These are phyloP conservation scores for Sporothrix schenckii DNA, from an alignment of 2,329 filamentous ascomycete species.

Conservation along the genomic window DNA sequence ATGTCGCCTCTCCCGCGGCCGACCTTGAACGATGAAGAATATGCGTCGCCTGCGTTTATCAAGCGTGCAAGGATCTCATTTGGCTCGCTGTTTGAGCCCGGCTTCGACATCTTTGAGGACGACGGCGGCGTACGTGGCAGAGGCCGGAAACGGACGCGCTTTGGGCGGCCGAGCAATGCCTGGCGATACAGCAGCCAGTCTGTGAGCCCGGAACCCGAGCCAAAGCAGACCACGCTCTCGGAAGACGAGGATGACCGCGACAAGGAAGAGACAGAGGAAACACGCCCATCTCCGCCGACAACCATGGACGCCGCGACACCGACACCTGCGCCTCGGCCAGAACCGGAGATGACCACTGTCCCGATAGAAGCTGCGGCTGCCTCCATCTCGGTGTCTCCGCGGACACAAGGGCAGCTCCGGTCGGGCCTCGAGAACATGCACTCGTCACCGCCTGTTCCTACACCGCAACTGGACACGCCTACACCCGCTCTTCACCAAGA, in stretches of 20 bases:
- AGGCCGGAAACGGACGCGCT: constrained; percentile 70
- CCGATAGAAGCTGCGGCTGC: neutral
- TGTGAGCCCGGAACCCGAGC: constrained; percentile 65
- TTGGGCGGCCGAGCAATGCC: constrained; percentile 64
- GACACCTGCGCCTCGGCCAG: constrained; percentile 26
- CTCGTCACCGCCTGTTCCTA: neutral
- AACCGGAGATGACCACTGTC: neutral
- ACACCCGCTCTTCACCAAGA: constrained; percentile 1
- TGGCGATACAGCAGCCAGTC: constrained; percentile 78
- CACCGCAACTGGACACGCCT: neutral
- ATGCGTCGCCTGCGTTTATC: constrained; percentile 77
- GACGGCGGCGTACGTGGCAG: constrained; percentile 62
- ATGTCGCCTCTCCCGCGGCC: neutral
- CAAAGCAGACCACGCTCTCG: constrained; percentile 21
- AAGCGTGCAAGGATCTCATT: constrained; percentile 72
- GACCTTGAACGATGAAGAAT: constrained; percentile 52
- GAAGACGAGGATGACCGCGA: neutral
- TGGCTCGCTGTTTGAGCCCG: constrained; percentile 65
- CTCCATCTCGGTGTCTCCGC: neutral
- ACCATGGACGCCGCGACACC: constrained; percentile 5
- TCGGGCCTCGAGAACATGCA: neutral
- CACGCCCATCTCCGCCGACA: constrained; percentile 9
- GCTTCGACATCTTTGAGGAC: constrained; percentile 71
- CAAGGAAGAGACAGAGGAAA: neutral
- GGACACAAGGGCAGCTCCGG: neutral